Conservation (phyloP, 2,329 filamentous ascomycete genomes). For the Fusarium sp. region DNA sequence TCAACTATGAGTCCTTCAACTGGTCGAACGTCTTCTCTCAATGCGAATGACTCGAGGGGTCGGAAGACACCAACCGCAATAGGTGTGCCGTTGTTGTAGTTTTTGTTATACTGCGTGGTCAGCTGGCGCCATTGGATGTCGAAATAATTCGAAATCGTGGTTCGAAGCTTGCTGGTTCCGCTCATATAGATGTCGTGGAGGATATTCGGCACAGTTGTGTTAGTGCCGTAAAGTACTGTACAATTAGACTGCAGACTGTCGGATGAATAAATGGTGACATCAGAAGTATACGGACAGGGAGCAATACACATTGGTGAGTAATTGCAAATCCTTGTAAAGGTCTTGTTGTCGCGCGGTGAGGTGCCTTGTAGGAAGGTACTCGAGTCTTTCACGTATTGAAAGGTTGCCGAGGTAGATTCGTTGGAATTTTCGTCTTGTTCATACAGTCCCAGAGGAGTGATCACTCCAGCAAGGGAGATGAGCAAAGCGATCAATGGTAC, state of each 20-base stretch:
- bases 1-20: slow-evolving; percentile 61
- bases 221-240: slow-evolving; percentile 28
- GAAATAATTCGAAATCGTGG: slow-evolving; percentile 33
- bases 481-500: slow-evolving; percentile 49
- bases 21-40: slow-evolving; percentile 49
- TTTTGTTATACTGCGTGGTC: slow-evolving; percentile 41
- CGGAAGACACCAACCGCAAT: slow-evolving; percentile 47
- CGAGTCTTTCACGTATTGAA: slow-evolving; percentile 54
- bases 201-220: slow-evolving; percentile 45
- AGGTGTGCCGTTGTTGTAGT: slow-evolving; percentile 49
- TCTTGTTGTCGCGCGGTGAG: slow-evolving; percentile 46
- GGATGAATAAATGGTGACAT: slow-evolving; percentile 30
- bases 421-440: slow-evolving; percentile 46
- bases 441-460: slow-evolving; percentile 61
- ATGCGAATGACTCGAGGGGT: slow-evolving; percentile 44
- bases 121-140: slow-evolving; percentile 50
- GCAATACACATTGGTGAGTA: slow-evolving; percentile 44
- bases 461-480: slow-evolving; percentile 56
- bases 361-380: slow-evolving; percentile 57
- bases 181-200: slow-evolving; percentile 38
- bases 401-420: slow-evolving; percentile 32
- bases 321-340: slow-evolving; percentile 37
- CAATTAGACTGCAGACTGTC: slow-evolving; percentile 42
- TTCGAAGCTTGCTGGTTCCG: slow-evolving; percentile 32
- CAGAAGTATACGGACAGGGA: slow-evolving; percentile 44